Percentiles rank a stretch among this genome's conserved stretches.
Evolutionary conservation across 148 eudicot genomes (phyloP).

Genomic region (Rhododendron williamsianum): DNA sequence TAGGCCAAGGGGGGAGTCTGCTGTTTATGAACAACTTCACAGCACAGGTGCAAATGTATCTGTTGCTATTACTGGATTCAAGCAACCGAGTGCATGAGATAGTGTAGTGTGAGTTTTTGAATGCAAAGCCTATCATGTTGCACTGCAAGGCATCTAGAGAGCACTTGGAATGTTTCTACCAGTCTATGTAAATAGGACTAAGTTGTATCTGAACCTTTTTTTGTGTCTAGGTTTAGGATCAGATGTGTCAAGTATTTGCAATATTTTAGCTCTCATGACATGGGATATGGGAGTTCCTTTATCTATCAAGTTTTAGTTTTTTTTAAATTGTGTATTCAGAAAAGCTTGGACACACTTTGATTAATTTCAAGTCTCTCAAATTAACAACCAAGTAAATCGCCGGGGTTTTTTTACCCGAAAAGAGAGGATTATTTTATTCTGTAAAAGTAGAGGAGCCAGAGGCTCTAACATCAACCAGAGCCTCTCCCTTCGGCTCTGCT

Average conservation of each 20-base stretch:
- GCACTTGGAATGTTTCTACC: neutral
- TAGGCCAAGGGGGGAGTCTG: conserved; percentile 21
- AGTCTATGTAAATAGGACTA: neutral
- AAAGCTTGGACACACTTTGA: neutral
- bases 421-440: neutral
- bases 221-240: neutral
- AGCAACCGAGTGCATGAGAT: conserved; percentile 17
- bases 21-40: conserved; percentile 35
- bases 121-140: neutral
- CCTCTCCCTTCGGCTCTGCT: neutral
- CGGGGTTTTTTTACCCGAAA: neutral
- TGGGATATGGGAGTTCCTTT: neutral
- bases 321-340: neutral
- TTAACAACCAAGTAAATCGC: neutral
- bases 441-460: neutral
- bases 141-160: neutral
- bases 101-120: neutral
- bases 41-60: conserved; percentile 25
- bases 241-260: neutral
- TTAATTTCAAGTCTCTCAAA: neutral
- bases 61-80: conserved; percentile 25
- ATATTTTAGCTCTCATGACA: neutral
- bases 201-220: neutral
- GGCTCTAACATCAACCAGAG: neutral
- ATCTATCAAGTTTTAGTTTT: neutral